Percentiles rank a stretch among this genome's conserved stretches.
These are phyloP conservation scores for Gloeostereum incarnatum DNA, from an alignment of 768 basidiomycete genomes.

Conservation along the genomic window DNA sequence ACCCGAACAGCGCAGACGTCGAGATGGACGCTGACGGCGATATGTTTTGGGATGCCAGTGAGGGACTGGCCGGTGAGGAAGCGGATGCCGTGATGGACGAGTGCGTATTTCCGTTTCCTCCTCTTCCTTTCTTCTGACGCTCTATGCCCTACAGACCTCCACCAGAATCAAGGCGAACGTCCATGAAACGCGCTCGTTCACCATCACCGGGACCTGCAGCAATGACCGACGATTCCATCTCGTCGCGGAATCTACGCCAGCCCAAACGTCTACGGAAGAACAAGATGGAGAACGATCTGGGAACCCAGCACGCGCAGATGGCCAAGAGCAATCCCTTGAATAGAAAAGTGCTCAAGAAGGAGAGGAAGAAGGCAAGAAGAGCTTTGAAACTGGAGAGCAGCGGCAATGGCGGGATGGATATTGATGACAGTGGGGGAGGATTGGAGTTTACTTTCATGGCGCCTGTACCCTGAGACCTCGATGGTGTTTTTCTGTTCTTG, in stretches of 20 bases:
- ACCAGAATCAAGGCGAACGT: slow-evolving; percentile 12
- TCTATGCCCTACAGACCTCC: slow-evolving; percentile 18
- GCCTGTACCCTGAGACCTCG: no score
- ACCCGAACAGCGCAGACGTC: slow-evolving; percentile 30
- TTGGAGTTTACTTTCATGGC: slow-evolving; percentile 41
- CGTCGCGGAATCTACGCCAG: slow-evolving; percentile 13
- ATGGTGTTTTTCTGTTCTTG: no score
- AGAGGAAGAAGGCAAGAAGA: slow-evolving; percentile 53
- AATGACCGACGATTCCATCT: slow-evolving; percentile 1
- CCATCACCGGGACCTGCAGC: slow-evolving; percentile 12
- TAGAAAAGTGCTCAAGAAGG: slow-evolving; percentile 50
- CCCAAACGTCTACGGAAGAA: slow-evolving; percentile 56
- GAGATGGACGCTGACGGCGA: slow-evolving; percentile 31
- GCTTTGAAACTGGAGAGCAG: slow-evolving; percentile 25
- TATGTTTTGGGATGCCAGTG: slow-evolving; percentile 31
- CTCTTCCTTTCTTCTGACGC: slow-evolving; percentile 1
- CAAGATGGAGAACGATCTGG: no score
- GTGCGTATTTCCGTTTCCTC: slow-evolving; percentile 17
- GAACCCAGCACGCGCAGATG: no score
- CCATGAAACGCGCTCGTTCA: slow-evolving; percentile 20
- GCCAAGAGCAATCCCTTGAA: slow-evolving; percentile 50
- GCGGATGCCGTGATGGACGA: slow-evolving; percentile 21
- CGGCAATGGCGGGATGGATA: slow-evolving; percentile 29
- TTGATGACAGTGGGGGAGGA: slow-evolving; percentile 27
- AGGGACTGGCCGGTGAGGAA: slow-evolving; percentile 27